Conservation (phyloP, 2,329 filamentous ascomycete genomes). For the Nigrospora osmanthi region DNA sequence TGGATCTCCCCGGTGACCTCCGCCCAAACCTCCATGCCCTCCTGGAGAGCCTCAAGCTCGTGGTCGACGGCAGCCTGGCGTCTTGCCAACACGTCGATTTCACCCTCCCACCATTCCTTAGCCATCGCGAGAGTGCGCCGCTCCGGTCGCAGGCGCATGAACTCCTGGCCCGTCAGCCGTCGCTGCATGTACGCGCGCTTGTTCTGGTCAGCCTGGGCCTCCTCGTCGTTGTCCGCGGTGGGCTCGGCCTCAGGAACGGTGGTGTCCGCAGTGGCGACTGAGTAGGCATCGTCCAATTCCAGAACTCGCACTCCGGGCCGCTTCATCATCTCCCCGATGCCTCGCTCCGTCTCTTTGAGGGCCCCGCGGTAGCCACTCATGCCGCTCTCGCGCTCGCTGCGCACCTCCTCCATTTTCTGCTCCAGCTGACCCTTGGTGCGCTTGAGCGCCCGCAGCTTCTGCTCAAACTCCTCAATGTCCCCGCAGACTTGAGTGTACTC, state of each 20-base stretch:
- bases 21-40: conserved; percentile 61
- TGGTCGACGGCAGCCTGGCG: conserved; percentile 48
- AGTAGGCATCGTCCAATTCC: conserved; percentile 30
- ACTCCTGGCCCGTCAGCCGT: conserved; percentile 28
- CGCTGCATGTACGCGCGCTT: conserved; percentile 24
- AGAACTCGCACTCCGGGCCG: conserved; percentile 48
- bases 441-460: conserved; percentile 53
- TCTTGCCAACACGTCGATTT: conserved; percentile 46
- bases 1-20: conserved; percentile 51
- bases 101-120: conserved; percentile 60
- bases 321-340: conserved; percentile 51
- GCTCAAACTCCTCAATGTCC: conserved; percentile 60
- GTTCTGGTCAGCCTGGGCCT: conserved; percentile 11
- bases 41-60: conserved; percentile 58
- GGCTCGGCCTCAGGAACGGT: conserved; percentile 13
- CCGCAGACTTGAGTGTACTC: conserved; percentile 46
- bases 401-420: conserved; percentile 52
- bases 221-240: conserved; percentile 8
- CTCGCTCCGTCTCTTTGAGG: conserved; percentile 55
- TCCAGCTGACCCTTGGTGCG: conserved; percentile 51
- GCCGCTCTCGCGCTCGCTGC: conserved; percentile 61
- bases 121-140: conserved; percentile 65
- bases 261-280: no score
- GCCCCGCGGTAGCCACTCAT: conserved; percentile 64
- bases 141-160: conserved; percentile 53